Percentiles rank a stretch among this genome's conserved stretches.
Conservation (phyloP, 208 protist genomes). For the Leishmania gerbilli region DNA sequence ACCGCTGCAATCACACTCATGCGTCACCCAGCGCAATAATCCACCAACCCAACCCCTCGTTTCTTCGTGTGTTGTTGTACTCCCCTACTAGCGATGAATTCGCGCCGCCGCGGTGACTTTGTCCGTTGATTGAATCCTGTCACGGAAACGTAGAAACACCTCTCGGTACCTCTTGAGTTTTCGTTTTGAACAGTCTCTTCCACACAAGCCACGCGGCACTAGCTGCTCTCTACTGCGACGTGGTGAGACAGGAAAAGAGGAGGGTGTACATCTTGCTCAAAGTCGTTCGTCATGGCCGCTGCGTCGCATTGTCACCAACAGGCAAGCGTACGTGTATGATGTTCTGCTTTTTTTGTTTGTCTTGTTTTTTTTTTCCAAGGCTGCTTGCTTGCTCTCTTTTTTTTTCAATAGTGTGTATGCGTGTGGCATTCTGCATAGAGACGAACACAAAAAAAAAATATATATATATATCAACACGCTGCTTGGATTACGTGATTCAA, state of each 20-base stretch:
- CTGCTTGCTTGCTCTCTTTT: neutral
- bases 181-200: neutral
- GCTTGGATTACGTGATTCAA: neutral
- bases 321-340: neutral
- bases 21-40: neutral
- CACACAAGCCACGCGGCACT: neutral
- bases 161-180: neutral
- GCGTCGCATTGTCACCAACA: neutral
- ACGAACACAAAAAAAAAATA: neutral
- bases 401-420: constrained; percentile 7
- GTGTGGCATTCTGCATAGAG: neutral
- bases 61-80: neutral
- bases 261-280: neutral
- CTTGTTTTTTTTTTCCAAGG: neutral
- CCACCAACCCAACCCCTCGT: neutral
- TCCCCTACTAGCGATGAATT: neutral
- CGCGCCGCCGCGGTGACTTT: neutral
- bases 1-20: neutral
- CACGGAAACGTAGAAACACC: neutral
- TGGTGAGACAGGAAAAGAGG: neutral
- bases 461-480: neutral
- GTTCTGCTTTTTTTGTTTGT: neutral
- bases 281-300: neutral
- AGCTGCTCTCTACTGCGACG: neutral
- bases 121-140: neutral